Evolutionary conservation across 768 basidiomycete genomes (phyloP).

Genomic region (Amyloporia xantha): DNA sequence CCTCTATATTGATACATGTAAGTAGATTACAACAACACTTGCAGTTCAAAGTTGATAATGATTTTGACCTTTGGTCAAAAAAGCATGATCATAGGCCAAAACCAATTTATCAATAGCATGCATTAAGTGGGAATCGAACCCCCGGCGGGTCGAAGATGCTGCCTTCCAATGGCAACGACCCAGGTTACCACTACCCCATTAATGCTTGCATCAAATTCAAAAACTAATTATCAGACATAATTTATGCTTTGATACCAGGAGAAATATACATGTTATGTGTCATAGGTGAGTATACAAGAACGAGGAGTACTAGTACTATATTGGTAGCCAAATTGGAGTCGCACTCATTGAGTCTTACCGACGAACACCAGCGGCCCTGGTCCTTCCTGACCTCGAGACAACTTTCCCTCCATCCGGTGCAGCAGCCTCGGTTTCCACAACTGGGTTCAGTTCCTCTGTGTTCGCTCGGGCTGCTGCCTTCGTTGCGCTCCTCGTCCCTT

Average conservation of each 20-base stretch:
- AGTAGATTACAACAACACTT: neutral
- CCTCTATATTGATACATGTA: neutral
- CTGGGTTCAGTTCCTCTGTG: conserved; percentile 7
- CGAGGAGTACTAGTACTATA: too few species aligned
- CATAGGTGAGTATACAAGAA: too few species aligned
- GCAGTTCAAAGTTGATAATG: neutral
- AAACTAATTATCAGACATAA: too few species aligned
- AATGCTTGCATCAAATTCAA: conserved; percentile 20
- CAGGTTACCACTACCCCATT: conserved; percentile 33
- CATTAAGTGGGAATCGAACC: conserved; percentile 87
- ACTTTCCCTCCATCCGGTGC: neutral
- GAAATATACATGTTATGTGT: too few species aligned
- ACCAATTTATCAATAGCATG: conserved; percentile 15
- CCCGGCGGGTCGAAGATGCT: conserved; percentile 65
- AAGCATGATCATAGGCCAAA: neutral
- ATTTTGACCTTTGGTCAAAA: neutral
- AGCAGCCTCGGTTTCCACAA: neutral
- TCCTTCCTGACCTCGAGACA: neutral
- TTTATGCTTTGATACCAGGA: too few species aligned
- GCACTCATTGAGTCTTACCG: too few species aligned
- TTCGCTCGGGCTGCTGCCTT: neutral
- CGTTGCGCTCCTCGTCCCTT: conserved; percentile 12
- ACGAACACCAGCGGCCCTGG: neutral
- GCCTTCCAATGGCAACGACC: conserved; percentile 30
- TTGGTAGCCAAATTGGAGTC: too few species aligned